phyloP scores from a whole-genome alignment of 805 yeast genomes.

The Metschnikowia aberdeeniae region DNA sequence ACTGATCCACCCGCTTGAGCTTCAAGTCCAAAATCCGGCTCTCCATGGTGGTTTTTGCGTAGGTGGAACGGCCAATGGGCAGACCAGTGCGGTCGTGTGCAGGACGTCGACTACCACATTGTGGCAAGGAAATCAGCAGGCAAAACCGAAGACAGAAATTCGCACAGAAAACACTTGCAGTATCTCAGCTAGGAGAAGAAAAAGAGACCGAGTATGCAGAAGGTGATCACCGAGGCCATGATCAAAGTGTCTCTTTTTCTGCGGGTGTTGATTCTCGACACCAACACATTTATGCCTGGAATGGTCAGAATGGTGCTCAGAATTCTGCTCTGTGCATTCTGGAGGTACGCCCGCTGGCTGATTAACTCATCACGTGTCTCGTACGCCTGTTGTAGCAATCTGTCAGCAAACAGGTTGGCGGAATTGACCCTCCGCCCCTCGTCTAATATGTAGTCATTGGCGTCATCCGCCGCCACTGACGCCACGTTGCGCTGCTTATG shows the following conservation, averaged over 20 bases:
- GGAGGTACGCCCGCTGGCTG: slow-evolving; percentile 63
- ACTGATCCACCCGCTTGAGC: slow-evolving; percentile 55
- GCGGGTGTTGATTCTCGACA: slow-evolving; percentile 79
- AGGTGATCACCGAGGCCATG: slow-evolving; percentile 67
- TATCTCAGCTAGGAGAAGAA: slow-evolving; percentile 23
- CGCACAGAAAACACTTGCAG: background rate
- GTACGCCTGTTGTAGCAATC: slow-evolving; percentile 77
- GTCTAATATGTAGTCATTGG: slow-evolving; percentile 70
- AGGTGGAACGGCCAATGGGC: background rate
- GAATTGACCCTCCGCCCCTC: slow-evolving; percentile 72
- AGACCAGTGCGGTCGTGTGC: background rate
- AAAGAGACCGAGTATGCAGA: slow-evolving; percentile 68
- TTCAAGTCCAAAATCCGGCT: slow-evolving; percentile 51
- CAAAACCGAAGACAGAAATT: background rate
- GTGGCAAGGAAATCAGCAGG: background rate
- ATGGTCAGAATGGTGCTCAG: slow-evolving; percentile 58
- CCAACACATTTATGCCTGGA: slow-evolving; percentile 78
- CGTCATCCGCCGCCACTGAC: slow-evolving; percentile 27
- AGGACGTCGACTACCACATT: slow-evolving; percentile 2
- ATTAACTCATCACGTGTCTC: slow-evolving; percentile 83
- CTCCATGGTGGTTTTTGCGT: slow-evolving; percentile 13
- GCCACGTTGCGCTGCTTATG: slow-evolving; percentile 44
- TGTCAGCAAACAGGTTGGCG: slow-evolving; percentile 73
- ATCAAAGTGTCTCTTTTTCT: slow-evolving; percentile 84
- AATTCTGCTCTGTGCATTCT: slow-evolving; percentile 60